Evolutionary conservation across 2,329 filamentous ascomycete species (phyloP), one percentile per base, ranked within the genome.

Genomic region (Cordyceps fumosorosea): DNA sequence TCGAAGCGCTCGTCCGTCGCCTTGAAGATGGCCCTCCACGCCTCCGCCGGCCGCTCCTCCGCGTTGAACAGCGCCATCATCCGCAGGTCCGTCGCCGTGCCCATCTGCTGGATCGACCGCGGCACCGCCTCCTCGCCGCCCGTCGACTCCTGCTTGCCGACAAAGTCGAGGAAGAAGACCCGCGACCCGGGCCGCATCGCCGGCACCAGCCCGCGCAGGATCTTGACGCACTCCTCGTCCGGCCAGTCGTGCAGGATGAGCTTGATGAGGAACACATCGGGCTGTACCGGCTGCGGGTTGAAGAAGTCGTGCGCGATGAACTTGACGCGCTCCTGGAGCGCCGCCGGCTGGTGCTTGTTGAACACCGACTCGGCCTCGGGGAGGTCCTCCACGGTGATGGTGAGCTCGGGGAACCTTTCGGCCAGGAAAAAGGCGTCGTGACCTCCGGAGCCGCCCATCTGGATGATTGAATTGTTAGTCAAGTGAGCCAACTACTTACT

Each of bases 201-300:
- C 1, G 80, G 77, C 0, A 77, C 67, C 32, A 83, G 69, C 0
- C 72, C 74, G 47, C 72, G 73, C 47, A 78, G 70, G 55, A 82
- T 80, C 60, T 69, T 67, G 24, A 73, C 63, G 5, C 71, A 71
- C 55, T 80, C 73, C 26, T 73, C 70, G 60, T 84, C 80, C 0
- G 80, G 75, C 80, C 80, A 84, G 71, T 84, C 81, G 68, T 85
- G 82, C 18, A 85, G 73, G 61, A 84, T 81, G 63, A 78, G 72
- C 67, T 82, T 81, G 64, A 85, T 69, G 62, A 84, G 72, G 71
- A 81, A 84, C 55, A 82, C 72, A 62, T 81, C 80, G 11, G 78
- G 81, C 20, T 70, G 62, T 5, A 74, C 68, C 1, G 72, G 65
- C 65, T 78, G 76, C 1, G 74, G 73, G 47, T 70, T 63, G 69